Evolutionary conservation across 164 flowering plant species (phyloP).

Genomic region (Vitis cinerea): DNA sequence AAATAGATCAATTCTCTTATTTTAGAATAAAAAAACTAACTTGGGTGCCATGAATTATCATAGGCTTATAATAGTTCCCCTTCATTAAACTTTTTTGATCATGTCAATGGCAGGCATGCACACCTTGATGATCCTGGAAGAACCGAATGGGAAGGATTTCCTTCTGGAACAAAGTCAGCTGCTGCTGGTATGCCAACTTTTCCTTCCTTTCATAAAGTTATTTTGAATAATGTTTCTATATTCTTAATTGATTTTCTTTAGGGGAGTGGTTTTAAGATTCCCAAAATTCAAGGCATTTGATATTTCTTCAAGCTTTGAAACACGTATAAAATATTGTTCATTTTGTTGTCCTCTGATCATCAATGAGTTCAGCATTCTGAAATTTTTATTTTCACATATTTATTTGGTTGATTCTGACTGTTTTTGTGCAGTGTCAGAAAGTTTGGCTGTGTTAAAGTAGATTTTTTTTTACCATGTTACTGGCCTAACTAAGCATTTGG

Average conservation of each 20-base stretch:
- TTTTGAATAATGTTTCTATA: neutral
- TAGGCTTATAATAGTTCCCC: neutral
- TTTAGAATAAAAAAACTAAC: too few relatives aligned
- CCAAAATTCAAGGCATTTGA: too few relatives aligned
- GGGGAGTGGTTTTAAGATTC: too few relatives aligned
- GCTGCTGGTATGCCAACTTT: constrained; percentile 72
- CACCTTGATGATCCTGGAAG: constrained; percentile 99
- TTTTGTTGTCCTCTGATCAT: too few relatives aligned
- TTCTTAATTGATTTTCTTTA: neutral
- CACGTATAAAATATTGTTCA: too few relatives aligned
- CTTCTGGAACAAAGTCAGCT: constrained; percentile 93
- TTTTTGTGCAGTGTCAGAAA: too few relatives aligned
- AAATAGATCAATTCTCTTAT: too few relatives aligned
- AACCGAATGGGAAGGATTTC: constrained; percentile 97
- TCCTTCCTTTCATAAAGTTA: neutral
- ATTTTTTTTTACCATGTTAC: neutral
- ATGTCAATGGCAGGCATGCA: constrained; percentile 57
- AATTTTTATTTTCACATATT: too few relatives aligned
- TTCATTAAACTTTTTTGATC: neutral
- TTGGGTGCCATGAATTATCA: neutral
- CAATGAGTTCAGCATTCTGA: neutral
- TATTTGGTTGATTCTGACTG: too few relatives aligned
- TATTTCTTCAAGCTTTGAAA: too few relatives aligned
- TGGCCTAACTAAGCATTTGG: neutral
- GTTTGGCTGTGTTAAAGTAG: too few relatives aligned